Base-by-base conservation (phyloP, 345 rosid genomes). In the Abelmoschus esculentus region DNA sequence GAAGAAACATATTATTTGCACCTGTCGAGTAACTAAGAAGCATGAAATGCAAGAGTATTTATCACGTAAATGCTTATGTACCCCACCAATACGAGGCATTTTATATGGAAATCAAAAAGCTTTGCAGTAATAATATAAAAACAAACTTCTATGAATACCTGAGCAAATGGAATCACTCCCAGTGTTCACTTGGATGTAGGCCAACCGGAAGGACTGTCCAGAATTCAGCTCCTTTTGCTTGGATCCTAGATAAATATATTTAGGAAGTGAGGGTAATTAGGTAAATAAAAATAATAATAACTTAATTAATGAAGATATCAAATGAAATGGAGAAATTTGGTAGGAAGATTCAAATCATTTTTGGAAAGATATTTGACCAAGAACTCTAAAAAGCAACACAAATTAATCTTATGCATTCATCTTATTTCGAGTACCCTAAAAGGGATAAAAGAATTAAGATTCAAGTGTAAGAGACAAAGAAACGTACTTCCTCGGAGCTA, bases 401-500 rank as follows among this genome's bases (percentile, higher is more conserved):
- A 32, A 31, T 18, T 40, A n/a, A 5, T n/a, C 26, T 22, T 22
- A 22, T 22, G 0, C 1, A 1, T 22, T 1, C 26, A 22, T 22
- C 52, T 19, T 36, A 44, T 61, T n/a, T 29, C 17, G 34, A 36
- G 2, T 68, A 4, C 17, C 60, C 7, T 53, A 34, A 54, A 22
- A 44, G 56, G 12, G 18, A 38, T 18, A 7, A 62, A 2, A 40
- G 40, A 18, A 40, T 11, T 31, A 3, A 13, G 13, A 18, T 19
- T 9, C 59, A 50, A 36, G 8, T 15, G 64, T 32, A 32, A 55
- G 67, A 17, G n/a, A 22, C 26, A 49, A 46, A 70, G 62, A 62
- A 49, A 17, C 66, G 44, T 74, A 84, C 88, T 68, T 84, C 79
- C 55, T 82, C 61, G 5, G 85, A 78, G 63, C 82, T 78, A 19